Evolutionary conservation across 371 early-diverging fungal species (phyloP), one percentile per base, ranked within the genome.

Genomic region (Basidiobolus meristosporus): DNA sequence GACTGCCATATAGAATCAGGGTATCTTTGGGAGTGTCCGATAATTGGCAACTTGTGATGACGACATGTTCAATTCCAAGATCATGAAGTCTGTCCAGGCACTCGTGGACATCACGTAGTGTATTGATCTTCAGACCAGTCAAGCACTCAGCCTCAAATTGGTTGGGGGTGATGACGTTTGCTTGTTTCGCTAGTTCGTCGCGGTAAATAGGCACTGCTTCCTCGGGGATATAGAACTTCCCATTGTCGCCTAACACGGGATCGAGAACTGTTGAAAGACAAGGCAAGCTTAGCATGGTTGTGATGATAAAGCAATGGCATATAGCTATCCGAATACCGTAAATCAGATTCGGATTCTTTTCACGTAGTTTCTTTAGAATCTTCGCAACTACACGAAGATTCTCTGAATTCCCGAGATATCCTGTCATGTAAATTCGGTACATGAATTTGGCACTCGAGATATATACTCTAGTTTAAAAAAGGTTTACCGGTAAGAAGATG

Each of bases 171-270:
- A 87, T 58, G 15, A 87, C 57, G 40, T 78, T 63, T 9, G 87
- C 82, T 15, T 75, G 49, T 15, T 67, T 68, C 46, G 69, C 55
- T 36, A 85, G 56, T 5, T 58, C 46, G 21, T 70, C 52, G 33
- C 73, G 65, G 59, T 93, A 93, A 12, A 87, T 48, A 1, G 72
- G 74, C 3, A 91, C 65, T 16, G 84, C 68, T 34, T 82, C 88
- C 19, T 62, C 47, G 0, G 82, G 71, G 26, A 91, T 88, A 53
- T 93, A 91, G 9, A 93, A 52, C 9, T 63, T 52, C 6, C 79
- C 84, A 50, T 82, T 65, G 55, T 93, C 95, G 16, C 95, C 95
- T 66, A 93, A 73, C 1, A 93, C 95, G 1, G 92, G 85, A 17
- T 34, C 38, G 9, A 20, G 14, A n/a, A 22, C 33, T 18, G 16